Evolutionary conservation across 305 asterid species (phyloP), one percentile per base, ranked within the genome.

Genomic region (Fraxinus xanthoxyloides): DNA sequence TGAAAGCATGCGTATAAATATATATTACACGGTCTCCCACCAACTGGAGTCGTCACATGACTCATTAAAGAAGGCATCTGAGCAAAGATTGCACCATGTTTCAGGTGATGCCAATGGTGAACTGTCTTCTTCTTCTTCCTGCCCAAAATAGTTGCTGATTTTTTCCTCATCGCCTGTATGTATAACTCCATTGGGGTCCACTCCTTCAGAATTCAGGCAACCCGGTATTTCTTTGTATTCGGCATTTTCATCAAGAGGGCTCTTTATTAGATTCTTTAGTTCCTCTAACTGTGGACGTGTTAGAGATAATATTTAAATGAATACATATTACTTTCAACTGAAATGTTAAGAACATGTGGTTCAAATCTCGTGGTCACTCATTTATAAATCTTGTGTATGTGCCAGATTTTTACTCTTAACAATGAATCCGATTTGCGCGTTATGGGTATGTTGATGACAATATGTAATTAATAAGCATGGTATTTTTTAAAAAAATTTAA

Each of bases 11-110:
- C 26, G 10, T 63, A 26, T 12, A 31, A n/a, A n/a, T 31, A 15
- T 13, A 4, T 21, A 2, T 61, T 67, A 77, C 72, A 48, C 77
- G 17, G 34, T 80, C 77, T 91, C 97, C 98, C 97, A 94, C 97
- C 94, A 93, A 36, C 82, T 83, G 3, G 92, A 81, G 83, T 87
- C 82, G 38, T 82, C 85, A 19, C 90, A 84, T 24, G 92, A 83
- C 9, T 87, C 87, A 56, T 88, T 87, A n/a, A 91, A 88, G 54
- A 84, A 72, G 24, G 87, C 87, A 79, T 79, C 82, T 34, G 89
- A 78, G 59, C 89, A 87, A 56, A 90, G 79, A 84, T 81, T 79
- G 82, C 89, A 76, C 95, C 96, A 91, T 31, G 84, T 87, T 77
- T 86, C 81, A 15, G 88, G 84, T 43, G 90, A 87, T 43, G 82